Evolutionary conservation across 2,329 filamentous ascomycete genomes (phyloP).

Genomic region (Colletotrichum spaethianum): DNA sequence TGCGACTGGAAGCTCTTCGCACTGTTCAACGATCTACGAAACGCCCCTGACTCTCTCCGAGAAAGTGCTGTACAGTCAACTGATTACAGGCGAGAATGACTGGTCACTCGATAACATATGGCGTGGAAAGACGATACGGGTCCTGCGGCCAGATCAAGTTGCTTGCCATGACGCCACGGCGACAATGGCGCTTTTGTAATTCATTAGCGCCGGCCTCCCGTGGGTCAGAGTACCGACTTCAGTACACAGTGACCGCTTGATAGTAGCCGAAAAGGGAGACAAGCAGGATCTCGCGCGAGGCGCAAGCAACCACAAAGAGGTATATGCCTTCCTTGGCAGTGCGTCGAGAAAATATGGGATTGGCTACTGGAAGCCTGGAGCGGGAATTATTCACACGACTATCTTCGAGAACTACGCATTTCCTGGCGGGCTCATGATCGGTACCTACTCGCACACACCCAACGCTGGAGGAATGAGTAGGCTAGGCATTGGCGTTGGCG

Average conservation of each 20-base stretch:
- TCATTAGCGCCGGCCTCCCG: conserved; percentile 57
- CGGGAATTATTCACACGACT: conserved; percentile 55
- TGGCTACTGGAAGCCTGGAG: conserved; percentile 55
- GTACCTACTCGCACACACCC: conserved; percentile 55
- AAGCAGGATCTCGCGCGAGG: conserved; percentile 48
- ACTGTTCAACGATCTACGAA: conserved; percentile 38
- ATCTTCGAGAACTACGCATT: conserved; percentile 58
- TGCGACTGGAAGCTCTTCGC: conserved; percentile 39
- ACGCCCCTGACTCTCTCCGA: conserved; percentile 53
- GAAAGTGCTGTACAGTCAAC: conserved; percentile 56
- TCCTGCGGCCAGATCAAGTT: conserved; percentile 55
- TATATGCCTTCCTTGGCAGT: conserved; percentile 55
- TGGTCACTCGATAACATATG: conserved; percentile 49
- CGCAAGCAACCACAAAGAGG: conserved; percentile 50
- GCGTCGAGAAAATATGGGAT: conserved; percentile 62
- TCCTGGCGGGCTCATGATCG: conserved; percentile 53
- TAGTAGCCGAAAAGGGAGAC: conserved; percentile 50
- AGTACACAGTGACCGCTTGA: conserved; percentile 57
- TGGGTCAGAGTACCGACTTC: conserved; percentile 55
- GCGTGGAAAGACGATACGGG: conserved; percentile 55
- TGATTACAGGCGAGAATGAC: conserved; percentile 47
- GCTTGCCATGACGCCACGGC: conserved; percentile 59
- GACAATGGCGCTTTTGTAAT: conserved; percentile 58
- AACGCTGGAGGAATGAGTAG: conserved; percentile 54
- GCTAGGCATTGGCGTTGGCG: conserved; percentile 57